A percentile compares a stretch with the other conserved stretches of the same genome.
phyloP scores from a whole-genome alignment of 441 rosid genomes.

The Pelargonium myrrhifolium region DNA sequence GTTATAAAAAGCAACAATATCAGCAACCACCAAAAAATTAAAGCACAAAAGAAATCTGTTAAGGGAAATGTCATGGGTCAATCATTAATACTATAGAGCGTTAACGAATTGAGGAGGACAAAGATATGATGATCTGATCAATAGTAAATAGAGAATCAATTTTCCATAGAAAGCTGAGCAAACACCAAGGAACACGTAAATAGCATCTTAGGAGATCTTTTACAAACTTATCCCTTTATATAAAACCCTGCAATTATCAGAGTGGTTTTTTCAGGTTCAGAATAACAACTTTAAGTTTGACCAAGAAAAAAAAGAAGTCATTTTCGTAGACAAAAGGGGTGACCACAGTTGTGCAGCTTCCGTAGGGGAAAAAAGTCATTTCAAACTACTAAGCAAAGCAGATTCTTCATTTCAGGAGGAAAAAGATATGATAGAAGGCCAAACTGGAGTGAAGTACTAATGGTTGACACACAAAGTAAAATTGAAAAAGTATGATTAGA shows the following conservation, averaged over 20 bases:
- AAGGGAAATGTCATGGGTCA: background rate
- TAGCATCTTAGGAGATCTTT: background rate
- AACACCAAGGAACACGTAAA: background rate
- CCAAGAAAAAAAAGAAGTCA: too few species aligned
- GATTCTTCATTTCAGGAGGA: background rate
- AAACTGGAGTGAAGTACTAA: background rate
- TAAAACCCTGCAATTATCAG: background rate
- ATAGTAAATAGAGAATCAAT: background rate
- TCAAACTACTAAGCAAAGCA: too few species aligned
- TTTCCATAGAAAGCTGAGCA: background rate
- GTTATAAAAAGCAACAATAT: background rate
- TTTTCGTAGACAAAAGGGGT: too few species aligned
- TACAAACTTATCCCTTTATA: background rate
- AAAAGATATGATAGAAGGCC: background rate
- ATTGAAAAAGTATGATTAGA: background rate
- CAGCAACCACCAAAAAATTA: background rate
- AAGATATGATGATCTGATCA: background rate
- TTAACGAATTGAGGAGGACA: background rate
- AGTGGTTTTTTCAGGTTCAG: background rate
- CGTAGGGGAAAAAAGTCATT: too few species aligned
- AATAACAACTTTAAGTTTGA: background rate
- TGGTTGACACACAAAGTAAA: conserved; percentile 1
- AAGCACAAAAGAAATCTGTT: background rate
- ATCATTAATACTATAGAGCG: background rate
- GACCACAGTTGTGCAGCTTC: too few species aligned